Base-by-base conservation (phyloP, 2,329 filamentous ascomycete genomes). In the Scorias spongiosa region DNA sequence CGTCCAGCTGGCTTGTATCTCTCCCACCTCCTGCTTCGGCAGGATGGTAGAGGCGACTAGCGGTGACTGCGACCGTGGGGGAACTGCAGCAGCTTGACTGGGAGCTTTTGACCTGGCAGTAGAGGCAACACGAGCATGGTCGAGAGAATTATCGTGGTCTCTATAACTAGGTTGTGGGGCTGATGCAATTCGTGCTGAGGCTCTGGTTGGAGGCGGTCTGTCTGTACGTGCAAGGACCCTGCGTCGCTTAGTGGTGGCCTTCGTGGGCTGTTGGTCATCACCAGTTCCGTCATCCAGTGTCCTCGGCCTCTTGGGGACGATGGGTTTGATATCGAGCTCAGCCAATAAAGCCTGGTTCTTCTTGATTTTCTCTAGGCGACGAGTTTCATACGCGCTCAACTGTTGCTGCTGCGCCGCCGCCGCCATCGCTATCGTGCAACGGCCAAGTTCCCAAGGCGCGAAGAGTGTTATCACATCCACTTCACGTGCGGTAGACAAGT, bases 101-200 rank as follows among this genome's bases (percentile, higher is more conserved):
- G 4, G 20, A 26, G 4, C 20, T 26, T 26, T 26, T 7, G 20
- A 26, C 7, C 20, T 26, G 20, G 20, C 7, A 26, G 20, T 26
- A 26, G 20, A 26, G 20, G 7, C 20, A 26, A 26, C 20, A 26
- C 20, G 20, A 26, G 20, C 20, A 26, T 26, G 20, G 20, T 26
- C 20, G 20, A 26, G 20, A 26, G 20, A 26, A 26, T 26, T 3
- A 7, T 26, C 7, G 7, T 66, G 62, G 37, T 69, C 64, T 20
- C 57, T 59, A 49, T 70, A 66, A 17, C 42, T 49, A 8, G 61
- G 60, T n/a, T 45, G 43, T 1, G 57, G 51, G 1, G 61, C 59
- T 6, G 61, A 61, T 15, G 70, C 67, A 30, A 74, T 65, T 11
- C 71, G 65, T 14, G 69, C 65, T 17, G 71, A 74, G 5, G 61